A percentile compares a stretch with the other conserved stretches of the same genome.
Evolutionary conservation across 1,284 basidiomycete genomes (phyloP).

Genomic region (Boletus smithii): DNA sequence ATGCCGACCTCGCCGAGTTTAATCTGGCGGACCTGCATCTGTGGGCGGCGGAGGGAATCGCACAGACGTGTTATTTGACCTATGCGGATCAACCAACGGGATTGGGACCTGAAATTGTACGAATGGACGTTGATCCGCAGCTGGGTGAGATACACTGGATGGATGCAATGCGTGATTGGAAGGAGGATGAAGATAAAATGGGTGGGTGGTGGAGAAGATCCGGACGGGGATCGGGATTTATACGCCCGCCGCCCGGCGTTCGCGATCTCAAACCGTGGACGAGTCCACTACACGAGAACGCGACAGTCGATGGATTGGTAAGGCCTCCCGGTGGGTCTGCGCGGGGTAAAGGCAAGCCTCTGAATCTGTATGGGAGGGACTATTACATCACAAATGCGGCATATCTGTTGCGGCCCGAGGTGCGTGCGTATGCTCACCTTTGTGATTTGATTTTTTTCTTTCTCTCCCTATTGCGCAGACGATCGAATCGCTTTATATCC

Average conservation of each 20-base stretch:
- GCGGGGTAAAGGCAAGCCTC: constrained; percentile 4
- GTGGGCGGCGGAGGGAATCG: constrained; percentile 67
- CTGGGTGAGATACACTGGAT: constrained; percentile 43
- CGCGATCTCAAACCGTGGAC: constrained; percentile 33
- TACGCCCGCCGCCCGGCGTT: constrained; percentile 51
- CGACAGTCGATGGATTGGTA: too few relatives aligned
- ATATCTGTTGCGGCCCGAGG: constrained; percentile 66
- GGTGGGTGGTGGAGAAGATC: neutral
- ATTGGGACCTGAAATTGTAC: constrained; percentile 57
- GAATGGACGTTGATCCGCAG: constrained; percentile 34
- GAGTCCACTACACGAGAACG: constrained; percentile 6
- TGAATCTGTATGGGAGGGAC: constrained; percentile 35
- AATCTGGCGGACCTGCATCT: constrained; percentile 52
- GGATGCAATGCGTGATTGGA: constrained; percentile 52
- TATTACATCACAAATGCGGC: constrained; percentile 38
- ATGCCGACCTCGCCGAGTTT: constrained; percentile 36
- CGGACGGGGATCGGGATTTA: constrained; percentile 19
- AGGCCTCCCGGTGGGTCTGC: neutral
- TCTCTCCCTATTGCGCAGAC: constrained; percentile 40
- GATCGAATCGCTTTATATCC: constrained; percentile 62
- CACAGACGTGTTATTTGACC: constrained; percentile 62
- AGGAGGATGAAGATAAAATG: constrained; percentile 26
- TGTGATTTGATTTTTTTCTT: neutral
- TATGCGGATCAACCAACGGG: constrained; percentile 64
- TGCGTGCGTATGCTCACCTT: constrained; percentile 29